phyloP scores from a whole-genome alignment of 495 filamentous ascomycete genomes.

The Penicillium arizonense region DNA sequence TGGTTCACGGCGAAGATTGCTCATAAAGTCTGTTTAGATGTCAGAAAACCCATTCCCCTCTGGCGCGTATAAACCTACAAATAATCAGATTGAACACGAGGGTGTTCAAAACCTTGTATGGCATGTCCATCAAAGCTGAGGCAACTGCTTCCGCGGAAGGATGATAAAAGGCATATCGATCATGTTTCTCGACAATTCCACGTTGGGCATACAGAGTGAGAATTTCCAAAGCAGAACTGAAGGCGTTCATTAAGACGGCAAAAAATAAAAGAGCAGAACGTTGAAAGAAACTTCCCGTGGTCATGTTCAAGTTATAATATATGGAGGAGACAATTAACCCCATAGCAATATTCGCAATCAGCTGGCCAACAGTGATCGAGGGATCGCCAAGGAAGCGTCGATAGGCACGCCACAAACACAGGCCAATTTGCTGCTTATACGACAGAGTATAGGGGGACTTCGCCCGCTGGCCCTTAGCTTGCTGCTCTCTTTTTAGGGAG shows the following conservation, averaged over 20 bases:
- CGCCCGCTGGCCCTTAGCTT: slow-evolving; percentile 17
- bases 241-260: not conserved
- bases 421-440: slow-evolving; percentile 26
- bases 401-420: slow-evolving; percentile 36
- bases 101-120: slow-evolving; percentile 37
- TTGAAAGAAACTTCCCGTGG: slow-evolving; percentile 65
- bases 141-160: slow-evolving; percentile 52
- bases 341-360: slow-evolving; percentile 68
- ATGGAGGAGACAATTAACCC: slow-evolving; percentile 72
- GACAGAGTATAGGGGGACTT: slow-evolving; percentile 26
- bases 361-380: slow-evolving; percentile 57
- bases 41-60: no score
- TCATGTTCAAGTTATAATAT: slow-evolving; percentile 66
- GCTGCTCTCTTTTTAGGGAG: not conserved
- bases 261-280: slow-evolving; percentile 51
- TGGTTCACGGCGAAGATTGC: slow-evolving; percentile 42
- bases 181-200: slow-evolving; percentile 56
- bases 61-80: slow-evolving; percentile 6
- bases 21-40: slow-evolving; percentile 36
- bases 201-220: slow-evolving; percentile 48
- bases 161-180: slow-evolving; percentile 53
- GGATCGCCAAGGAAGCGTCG: slow-evolving; percentile 59
- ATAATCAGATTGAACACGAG: slow-evolving; percentile 42
- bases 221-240: not conserved
- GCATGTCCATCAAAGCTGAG: slow-evolving; percentile 48